Evolutionary conservation across 2,329 filamentous ascomycete species (phyloP), one percentile per base, ranked within the genome.

Genomic region (Claviceps paspali): DNA sequence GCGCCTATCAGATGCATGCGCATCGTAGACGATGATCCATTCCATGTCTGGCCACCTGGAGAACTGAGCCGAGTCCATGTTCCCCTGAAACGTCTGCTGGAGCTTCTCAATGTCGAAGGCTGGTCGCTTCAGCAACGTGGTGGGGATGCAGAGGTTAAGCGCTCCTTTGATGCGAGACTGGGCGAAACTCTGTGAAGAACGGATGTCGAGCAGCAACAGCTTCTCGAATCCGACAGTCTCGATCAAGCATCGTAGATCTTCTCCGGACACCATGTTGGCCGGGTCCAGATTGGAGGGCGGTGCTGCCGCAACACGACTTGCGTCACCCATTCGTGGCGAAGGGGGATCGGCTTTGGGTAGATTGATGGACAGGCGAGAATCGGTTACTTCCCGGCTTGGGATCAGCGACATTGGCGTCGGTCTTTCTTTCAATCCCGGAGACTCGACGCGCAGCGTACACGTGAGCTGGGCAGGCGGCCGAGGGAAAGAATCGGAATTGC

Each of bases 101-200:
- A 98, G 65, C 53, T 92, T 95, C 43, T 86, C 70, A 10, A 93
- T 72, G 47, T 88, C 88, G 58, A 92, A 96, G 0, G 86, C 92
- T 1, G 84, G 79, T 35, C 91, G 71, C 58, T 96, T 96, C 14
- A 98, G 62, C 11, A 98, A 63, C 0, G 88, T 96, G 0, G 91
- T 96, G 0, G 91, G 91, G 42, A 96, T 93, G 52, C 91, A 96
- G 5, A 98, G 65, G 52, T 92, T 96, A 23, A 98, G 61, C 1
- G 88, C 84, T n/a, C 79, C 79, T 35, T 68, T 63, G 38, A 96
- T 82, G 22, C 82, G 76, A 17, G 82, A 78, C 32, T 73, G 68
- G 1, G 77, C 71, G 52, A 81, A 95, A 46, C 88, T 84, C 15
- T 86, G 85, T 21, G 79, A 83, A 0, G 92, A 86, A 28, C 91